Evolutionary conservation across 495 filamentous ascomycete species (phyloP).

Genomic region (Hypoxylon rickii): DNA sequence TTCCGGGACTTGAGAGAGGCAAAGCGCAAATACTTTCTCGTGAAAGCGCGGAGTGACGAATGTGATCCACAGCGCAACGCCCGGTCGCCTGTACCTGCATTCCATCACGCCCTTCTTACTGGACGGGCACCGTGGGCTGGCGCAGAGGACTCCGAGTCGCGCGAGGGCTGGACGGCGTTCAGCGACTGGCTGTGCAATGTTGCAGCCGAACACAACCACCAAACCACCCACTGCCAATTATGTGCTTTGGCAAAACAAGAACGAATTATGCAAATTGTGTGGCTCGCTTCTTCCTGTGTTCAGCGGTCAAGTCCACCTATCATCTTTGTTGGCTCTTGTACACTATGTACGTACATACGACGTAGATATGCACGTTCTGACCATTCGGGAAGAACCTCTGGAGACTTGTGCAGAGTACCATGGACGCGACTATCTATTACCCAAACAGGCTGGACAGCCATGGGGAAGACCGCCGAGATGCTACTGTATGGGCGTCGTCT

Average conservation of each 20-base stretch:
- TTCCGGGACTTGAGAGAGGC: constrained; percentile 9
- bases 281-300: constrained; percentile 38
- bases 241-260: constrained; percentile 33
- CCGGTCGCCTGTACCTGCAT: constrained; percentile 33
- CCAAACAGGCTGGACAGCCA: constrained; percentile 8
- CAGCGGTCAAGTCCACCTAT: constrained; percentile 41
- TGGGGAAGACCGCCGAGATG: constrained; percentile 27
- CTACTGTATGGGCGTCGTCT: constrained; percentile 20
- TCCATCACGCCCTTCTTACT: constrained; percentile 32
- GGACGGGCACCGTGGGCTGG: constrained; percentile 25
- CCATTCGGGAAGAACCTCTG: constrained; percentile 31
- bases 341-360: constrained; percentile 30
- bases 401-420: constrained; percentile 33
- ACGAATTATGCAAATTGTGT: constrained; percentile 42
- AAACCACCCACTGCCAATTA: constrained; percentile 8
- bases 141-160: constrained; percentile 34
- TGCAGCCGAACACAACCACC: constrained; percentile 38
- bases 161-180: constrained; percentile 37
- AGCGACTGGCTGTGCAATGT: constrained; percentile 43
- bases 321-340: constrained; percentile 28
- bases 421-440: constrained; percentile 29
- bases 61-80: constrained; percentile 32
- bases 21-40: constrained; percentile 31
- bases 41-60: constrained; percentile 34
- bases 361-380: constrained; percentile 35